Base-by-base conservation (phyloP, 352 stramenopile species). In the Phytophthora syringae region DNA sequence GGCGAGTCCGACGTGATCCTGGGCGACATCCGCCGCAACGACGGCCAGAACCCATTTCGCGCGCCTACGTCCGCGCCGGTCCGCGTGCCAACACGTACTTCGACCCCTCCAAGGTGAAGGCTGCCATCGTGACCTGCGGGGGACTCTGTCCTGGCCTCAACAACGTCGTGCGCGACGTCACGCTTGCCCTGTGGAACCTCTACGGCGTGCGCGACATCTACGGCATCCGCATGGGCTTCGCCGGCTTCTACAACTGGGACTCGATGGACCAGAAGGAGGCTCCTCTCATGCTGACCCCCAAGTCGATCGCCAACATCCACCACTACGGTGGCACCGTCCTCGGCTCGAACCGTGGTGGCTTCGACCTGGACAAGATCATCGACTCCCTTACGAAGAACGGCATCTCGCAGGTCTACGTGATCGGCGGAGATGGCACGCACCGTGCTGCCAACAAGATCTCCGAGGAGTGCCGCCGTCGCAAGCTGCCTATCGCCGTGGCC, bases 391-490 rank as follows among this genome's bases (percentile, higher is more conserved):
- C 88, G 32, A 84, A 81, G 18, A 77, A 95, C 40, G 85, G 88
- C 36, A 88, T 99, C 54, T 96, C 92, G 64, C 93, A 99, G 73
- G 64, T 99, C 13, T 99, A 97, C 77, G 95, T 99, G 30, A 97
- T 99, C 74, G 97, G 98, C 57, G 98, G 98, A 47, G 97, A 99
- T 70, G 98, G 98, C 52, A 99, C 97, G 13, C 97, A 99, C 80
- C 90, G 97, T 52, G 97, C 94, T 34, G 97, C 97, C 18, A 98
- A 98, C 82, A 92, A 90, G 59, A 89, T 97, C 37, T 81, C 84
- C 44, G 80, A 94, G 44, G 88, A 91, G 65, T 95, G 84, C 55
- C 75, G 76, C 43, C 68, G 59, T 30, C 74, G 88, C 53, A 85
- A 89, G 43, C 72, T 99, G 27, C 94, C 98, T 56, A 88, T 99